Evolutionary conservation across 257 asterid species (phyloP).

Genomic region (Striga asiatica): DNA sequence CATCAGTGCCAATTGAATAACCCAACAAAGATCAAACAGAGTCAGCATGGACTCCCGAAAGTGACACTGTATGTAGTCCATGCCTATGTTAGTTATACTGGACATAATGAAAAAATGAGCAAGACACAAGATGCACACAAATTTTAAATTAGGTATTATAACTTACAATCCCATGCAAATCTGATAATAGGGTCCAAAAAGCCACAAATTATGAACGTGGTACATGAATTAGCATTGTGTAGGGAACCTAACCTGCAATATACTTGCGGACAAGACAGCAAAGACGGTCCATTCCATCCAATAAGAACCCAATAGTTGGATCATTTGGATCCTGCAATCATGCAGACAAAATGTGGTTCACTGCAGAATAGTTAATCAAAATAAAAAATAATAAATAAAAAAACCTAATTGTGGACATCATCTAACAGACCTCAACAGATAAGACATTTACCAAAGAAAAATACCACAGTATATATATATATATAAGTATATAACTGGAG

Average conservation of each 20-base stretch:
- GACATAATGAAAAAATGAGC: conserved; percentile 7
- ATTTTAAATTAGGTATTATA: background rate
- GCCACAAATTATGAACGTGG: background rate
- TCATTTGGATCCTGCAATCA: conserved; percentile 87
- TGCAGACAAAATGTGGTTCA: background rate
- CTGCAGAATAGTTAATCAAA: conserved; percentile 3
- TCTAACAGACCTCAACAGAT: background rate
- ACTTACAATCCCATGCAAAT: conserved; percentile 5
- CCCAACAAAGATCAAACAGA: background rate
- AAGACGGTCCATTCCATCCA: conserved; percentile 94
- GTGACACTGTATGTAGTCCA: background rate
- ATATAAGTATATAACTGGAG: conserved; percentile 5
- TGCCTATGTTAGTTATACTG: background rate
- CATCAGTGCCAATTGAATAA: conserved; percentile 9
- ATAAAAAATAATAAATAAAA: too few relatives aligned
- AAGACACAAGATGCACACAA: background rate
- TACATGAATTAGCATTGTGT: background rate
- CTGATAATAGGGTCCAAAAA: conserved; percentile 7
- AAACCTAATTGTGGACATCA: conserved; percentile 2
- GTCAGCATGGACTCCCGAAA: too few relatives aligned
- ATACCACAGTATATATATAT: background rate
- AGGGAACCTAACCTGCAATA: conserved; percentile 70
- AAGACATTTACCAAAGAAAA: conserved; percentile 12
- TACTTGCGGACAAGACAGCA: conserved; percentile 96
- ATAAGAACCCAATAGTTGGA: conserved; percentile 89